Evolutionary conservation across 2,329 filamentous ascomycete genomes (phyloP), one percentile per base, ranked within the genome.

Genomic region (Sclerotinia trifoliorum): DNA sequence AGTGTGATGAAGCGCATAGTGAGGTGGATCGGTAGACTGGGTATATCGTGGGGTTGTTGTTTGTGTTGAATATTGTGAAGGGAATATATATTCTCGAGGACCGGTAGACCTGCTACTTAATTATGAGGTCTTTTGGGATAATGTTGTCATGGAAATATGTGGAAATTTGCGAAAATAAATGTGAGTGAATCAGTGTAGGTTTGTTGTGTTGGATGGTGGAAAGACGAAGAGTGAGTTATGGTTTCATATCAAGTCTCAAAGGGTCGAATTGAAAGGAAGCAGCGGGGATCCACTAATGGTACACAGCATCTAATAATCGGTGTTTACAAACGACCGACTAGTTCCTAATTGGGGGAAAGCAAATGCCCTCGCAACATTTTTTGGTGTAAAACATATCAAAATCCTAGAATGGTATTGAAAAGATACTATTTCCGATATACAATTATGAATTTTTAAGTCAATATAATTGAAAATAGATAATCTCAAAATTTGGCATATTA

Each of bases 1-100:
- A 74, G 61, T 39, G 70, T 70, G n/a, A 69, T 52, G 48, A 73
- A 71, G 68, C 62, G 71, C 75, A 77, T 77, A 46, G 26, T 72
- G 64, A 46, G 32, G 54, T 67, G 56, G 65, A 67, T 52, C 55
- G 56, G 54, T 35, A 6, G 13, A 19, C 7, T 61, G 44, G 21
- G 21, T n/a, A 39, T 51, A 17, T 44, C 35, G 65, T 66, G 57
- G 48, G 56, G 65, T 67, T 42, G 54, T 21, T 32, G 52, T 39
- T 48, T 48, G 26, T 49, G 39, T 48, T 66, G 49, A 35, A 44
- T 51, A 4, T 19, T 3, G 35, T 26, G 5, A 13, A 58, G 19
- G n/a, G 26, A 26, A 44, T 58, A n/a, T 44, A n/a, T n/a, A 1
- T 46, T 26, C 11, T 61, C 42, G 11, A 48, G 39, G 21, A 26